Base-by-base conservation (phyloP, 1,284 basidiomycete genomes). In the Lentinula novae-zelandiae region DNA sequence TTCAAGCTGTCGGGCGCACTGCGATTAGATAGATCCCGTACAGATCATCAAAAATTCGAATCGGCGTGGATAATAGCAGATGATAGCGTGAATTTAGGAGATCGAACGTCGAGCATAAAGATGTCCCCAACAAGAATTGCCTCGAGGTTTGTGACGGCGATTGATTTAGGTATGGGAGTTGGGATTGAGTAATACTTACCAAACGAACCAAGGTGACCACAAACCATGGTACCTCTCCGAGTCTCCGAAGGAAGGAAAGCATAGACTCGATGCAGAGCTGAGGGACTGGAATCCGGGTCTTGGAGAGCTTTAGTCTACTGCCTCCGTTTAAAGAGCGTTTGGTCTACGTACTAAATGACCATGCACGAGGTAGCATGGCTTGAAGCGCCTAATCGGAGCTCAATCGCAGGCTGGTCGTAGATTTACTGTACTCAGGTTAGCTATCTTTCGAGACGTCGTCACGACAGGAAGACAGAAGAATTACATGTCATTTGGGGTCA, bases 231-330 rank as follows among this genome's bases (percentile, higher is more conserved):
- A 27, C 20, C 44, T 38, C 34, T 38, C 51, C 51, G 51, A 53
- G 34, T 10, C 5, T 51, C 53, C 53, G 22, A 40, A 50, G 22
- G 31, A 44, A 54, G 44, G 17, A 46, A 46, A 46, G 44, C 44
- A 46, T 40, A 40, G 39, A 20, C 39, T 33, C 53, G 53, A 54
- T 54, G 17, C 12, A 42, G 40, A 44, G 53, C 53, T 54, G 36
- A 27, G 34, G n/a, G 38, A 22, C 15, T 39, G 12, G 52, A 53
- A 53, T 20, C 36, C 52, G 52, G 52, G 10, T 54, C 22, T 54
- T 39, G 53, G 53, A 42, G 39, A 54, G 53, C 53, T 42, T 54
- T 54, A 42, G 52, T 22, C 52, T 53, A 53, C 52, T 42, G 53
- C 13, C 34, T 31, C 53, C 39, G 53, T 54, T 20, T 31, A 22